Conservation (phyloP, 108 stramenopile genomes). For the Ochromonas danica region DNA sequence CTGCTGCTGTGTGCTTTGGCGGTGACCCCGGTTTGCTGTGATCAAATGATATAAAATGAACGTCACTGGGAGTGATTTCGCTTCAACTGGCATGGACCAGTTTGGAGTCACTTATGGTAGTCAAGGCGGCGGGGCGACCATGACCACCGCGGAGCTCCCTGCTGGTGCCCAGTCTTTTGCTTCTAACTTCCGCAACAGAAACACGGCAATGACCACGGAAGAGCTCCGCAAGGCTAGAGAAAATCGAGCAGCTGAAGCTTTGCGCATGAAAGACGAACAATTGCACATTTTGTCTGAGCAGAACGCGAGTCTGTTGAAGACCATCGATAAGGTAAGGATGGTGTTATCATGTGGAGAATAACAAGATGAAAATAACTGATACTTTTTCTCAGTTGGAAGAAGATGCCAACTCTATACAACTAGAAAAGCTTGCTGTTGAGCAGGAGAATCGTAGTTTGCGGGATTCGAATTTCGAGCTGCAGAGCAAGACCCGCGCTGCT, state of each 20-base stretch:
- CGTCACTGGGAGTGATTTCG: too few relatives aligned
- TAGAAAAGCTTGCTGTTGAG: constrained; percentile 57
- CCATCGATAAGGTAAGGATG: constrained; percentile 52
- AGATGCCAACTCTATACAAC: constrained; percentile 29
- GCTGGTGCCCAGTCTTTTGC: background rate
- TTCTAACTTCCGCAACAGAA: constrained; percentile 3
- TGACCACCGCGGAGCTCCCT: too few relatives aligned
- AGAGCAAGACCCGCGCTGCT: constrained; percentile 58
- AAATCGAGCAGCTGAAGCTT: constrained; percentile 63
- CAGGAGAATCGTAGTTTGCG: constrained; percentile 65
- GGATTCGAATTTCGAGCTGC: constrained; percentile 64
- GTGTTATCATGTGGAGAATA: constrained; percentile 55
- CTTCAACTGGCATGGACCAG: too few relatives aligned
- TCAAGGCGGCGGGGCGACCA: too few relatives aligned
- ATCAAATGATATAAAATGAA: too few relatives aligned
- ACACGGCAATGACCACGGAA: constrained; percentile 36
- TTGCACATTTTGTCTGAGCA: constrained; percentile 69
- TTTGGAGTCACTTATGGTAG: too few relatives aligned
- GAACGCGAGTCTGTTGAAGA: constrained; percentile 63
- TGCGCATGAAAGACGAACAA: constrained; percentile 76
- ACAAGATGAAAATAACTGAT: constrained; percentile 36
- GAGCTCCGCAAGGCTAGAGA: constrained; percentile 53
- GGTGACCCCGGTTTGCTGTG: too few relatives aligned
- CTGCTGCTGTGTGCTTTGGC: too few relatives aligned
- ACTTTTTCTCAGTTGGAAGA: constrained; percentile 49